These are phyloP conservation scores for Coniochaeta hoffmannii DNA, from an alignment of 2,329 filamentous ascomycete species.

Conservation along the genomic window DNA sequence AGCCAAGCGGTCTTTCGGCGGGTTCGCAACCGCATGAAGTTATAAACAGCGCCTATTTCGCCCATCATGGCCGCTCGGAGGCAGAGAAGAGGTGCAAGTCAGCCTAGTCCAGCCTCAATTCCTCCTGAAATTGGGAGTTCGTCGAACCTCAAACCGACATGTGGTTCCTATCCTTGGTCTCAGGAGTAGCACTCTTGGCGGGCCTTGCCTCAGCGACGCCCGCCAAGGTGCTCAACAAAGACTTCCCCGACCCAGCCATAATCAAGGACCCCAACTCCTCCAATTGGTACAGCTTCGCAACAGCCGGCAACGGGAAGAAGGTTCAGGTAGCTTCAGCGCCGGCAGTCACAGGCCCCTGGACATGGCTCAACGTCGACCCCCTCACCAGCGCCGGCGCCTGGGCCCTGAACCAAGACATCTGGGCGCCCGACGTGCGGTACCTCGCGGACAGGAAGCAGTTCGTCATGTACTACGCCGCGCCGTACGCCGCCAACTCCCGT, in stretches of 20 bases:
- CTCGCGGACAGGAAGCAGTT: background rate
- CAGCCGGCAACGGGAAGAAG: conserved; percentile 38
- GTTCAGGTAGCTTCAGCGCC: conserved; percentile 46
- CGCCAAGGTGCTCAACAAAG: conserved; percentile 10
- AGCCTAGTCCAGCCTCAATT: background rate
- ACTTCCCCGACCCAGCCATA: conserved; percentile 51
- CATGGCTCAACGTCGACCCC: conserved; percentile 40
- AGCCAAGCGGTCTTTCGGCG: background rate
- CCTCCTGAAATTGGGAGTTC: background rate
- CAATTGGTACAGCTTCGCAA: conserved; percentile 52
- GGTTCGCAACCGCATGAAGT: background rate
- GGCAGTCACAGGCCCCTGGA: conserved; percentile 38
- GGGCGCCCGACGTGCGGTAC: conserved; percentile 52
- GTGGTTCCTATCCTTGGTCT: background rate
- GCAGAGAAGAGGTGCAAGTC: background rate
- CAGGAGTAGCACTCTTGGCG: background rate
- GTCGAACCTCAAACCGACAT: background rate
- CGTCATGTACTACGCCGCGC: conserved; percentile 1
- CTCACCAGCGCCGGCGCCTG: conserved; percentile 45
- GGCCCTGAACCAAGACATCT: conserved; percentile 44
- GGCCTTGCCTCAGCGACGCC: background rate
- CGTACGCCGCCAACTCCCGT: background rate
- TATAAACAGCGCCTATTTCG: background rate
- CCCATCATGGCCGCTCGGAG: background rate
- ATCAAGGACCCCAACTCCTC: conserved; percentile 34